Base-by-base conservation (phyloP, 768 basidiomycete species). In the Mycena vitilis region DNA sequence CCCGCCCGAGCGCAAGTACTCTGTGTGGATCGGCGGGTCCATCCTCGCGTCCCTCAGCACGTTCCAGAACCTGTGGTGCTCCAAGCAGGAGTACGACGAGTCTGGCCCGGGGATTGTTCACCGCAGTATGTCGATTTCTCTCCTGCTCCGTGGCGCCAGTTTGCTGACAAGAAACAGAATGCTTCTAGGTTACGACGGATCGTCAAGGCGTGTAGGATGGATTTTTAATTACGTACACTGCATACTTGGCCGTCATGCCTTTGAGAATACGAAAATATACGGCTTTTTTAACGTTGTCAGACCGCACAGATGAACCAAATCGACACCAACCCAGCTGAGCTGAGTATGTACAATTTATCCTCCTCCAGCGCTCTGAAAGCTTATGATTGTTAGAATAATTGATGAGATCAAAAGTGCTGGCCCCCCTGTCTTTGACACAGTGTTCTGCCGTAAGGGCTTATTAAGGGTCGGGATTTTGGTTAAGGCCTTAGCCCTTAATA, bases 41-140 rank as follows among this genome's bases (percentile, higher is more conserved):
- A 94, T 93, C 75, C 82, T 94, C 73, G 95, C 95, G 52, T 95
- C 94, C 38, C 87, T 98, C 57, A 92, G 89, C 77, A 96, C 95
- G 74, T 97, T 97, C 95, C 95, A 97, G 85, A 96, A 95, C 79
- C 83, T 96, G 82, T 98, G 96, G 95, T 92, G 92, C 82, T 90
- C 91, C 66, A 94, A 94, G 82, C 93, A 95, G 76, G 95, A 96
- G 83, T 96, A 95, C 82, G 95, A 95, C 78, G 95, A 94, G 79
- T 87, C 86, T 63, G 91, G 92, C 53, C 91, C 92, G 70, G 89
- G 87, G 65, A 93, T 93, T 69, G 90, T 92, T 73, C 92, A 93
- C 75, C 91, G 91, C 85, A 92, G 66, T 67, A 40, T 4, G 66
- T 67, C 2, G 40, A 18, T 60, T 51, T 25, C 20, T 59, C 11